Evolutionary conservation across 2,329 filamentous ascomycete species (phyloP).

Genomic region (Scedosporium aurantiacum): DNA sequence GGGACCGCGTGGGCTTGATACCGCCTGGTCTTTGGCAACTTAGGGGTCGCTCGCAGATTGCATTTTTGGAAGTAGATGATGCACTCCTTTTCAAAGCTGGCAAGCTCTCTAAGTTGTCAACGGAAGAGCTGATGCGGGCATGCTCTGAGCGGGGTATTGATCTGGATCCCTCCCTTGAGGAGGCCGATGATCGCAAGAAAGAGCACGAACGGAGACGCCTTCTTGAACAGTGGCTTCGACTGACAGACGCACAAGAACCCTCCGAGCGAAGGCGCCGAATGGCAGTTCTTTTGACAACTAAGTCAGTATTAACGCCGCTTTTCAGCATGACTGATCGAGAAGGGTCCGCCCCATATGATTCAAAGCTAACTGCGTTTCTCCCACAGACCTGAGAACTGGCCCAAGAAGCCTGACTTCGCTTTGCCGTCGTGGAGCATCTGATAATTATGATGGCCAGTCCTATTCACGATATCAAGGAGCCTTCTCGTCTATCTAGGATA

Average conservation of each 20-base stretch:
- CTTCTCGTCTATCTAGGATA: too few relatives aligned
- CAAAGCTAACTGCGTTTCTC: too few relatives aligned
- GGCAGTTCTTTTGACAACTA: slow-evolving; percentile 29
- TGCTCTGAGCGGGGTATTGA: slow-evolving; percentile 59
- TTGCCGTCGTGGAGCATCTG: background rate
- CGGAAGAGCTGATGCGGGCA: slow-evolving; percentile 57
- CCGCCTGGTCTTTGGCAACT: slow-evolving; percentile 41
- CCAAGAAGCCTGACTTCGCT: background rate
- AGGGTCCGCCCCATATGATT: background rate
- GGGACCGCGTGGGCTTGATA: slow-evolving; percentile 38
- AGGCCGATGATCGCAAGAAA: slow-evolving; percentile 27
- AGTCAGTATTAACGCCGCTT: slow-evolving; percentile 19
- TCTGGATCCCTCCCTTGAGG: slow-evolving; percentile 22
- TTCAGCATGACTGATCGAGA: background rate
- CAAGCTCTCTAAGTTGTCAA: slow-evolving; percentile 44
- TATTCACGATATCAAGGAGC: too few relatives aligned
- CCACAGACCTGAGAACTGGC: slow-evolving; percentile 4
- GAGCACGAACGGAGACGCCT: slow-evolving; percentile 42
- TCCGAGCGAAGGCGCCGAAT: slow-evolving; percentile 26
- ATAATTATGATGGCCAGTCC: background rate
- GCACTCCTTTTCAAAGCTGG: slow-evolving; percentile 52
- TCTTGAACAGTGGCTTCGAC: slow-evolving; percentile 36
- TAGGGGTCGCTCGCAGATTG: slow-evolving; percentile 41
- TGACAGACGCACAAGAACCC: slow-evolving; percentile 27
- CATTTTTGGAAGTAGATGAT: slow-evolving; percentile 63